Conservation (phyloP, 1,139 yeast species). For the Suhomyces yuchorum region DNA sequence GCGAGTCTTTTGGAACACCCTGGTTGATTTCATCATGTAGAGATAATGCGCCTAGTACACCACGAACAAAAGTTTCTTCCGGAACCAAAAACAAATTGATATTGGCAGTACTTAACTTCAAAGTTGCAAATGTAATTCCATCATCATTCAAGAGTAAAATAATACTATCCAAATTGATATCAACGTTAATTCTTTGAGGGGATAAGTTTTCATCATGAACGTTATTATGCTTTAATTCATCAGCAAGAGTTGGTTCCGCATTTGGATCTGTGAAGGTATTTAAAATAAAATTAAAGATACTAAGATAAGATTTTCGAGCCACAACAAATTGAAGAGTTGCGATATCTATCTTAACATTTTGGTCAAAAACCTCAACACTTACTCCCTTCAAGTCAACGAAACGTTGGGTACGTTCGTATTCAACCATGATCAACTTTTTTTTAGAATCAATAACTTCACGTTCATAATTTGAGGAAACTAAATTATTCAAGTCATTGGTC, state of each 20-base stretch:
- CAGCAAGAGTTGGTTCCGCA: constrained; percentile 69
- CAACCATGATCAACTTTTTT: constrained; percentile 62
- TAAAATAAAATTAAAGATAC: constrained; percentile 76
- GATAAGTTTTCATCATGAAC: constrained; percentile 54
- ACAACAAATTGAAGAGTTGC: constrained; percentile 80
- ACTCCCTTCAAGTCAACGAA: constrained; percentile 58
- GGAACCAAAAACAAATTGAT: constrained; percentile 69
- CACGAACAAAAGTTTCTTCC: constrained; percentile 71
- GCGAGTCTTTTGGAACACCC: constrained; percentile 61
- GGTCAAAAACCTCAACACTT: constrained; percentile 75
- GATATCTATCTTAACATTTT: constrained; percentile 69
- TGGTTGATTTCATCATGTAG: constrained; percentile 75
- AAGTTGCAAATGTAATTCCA: constrained; percentile 76
- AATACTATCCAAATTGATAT: constrained; percentile 71
- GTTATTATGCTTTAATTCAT: constrained; percentile 65
- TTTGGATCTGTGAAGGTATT: constrained; percentile 86
- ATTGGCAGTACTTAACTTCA: constrained; percentile 73
- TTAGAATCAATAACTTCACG: constrained; percentile 27
- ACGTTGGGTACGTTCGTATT: constrained; percentile 61
- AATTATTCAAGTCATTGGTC: constrained; percentile 62
- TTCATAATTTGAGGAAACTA: constrained; percentile 67
- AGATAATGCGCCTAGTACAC: constrained; percentile 80
- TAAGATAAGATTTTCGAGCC: constrained; percentile 75
- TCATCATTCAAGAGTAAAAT: constrained; percentile 81
- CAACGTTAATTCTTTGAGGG: constrained; percentile 74